These are phyloP conservation scores for Quercus agrifolia DNA, from an alignment of 306 rosid species.

Conservation along the genomic window DNA sequence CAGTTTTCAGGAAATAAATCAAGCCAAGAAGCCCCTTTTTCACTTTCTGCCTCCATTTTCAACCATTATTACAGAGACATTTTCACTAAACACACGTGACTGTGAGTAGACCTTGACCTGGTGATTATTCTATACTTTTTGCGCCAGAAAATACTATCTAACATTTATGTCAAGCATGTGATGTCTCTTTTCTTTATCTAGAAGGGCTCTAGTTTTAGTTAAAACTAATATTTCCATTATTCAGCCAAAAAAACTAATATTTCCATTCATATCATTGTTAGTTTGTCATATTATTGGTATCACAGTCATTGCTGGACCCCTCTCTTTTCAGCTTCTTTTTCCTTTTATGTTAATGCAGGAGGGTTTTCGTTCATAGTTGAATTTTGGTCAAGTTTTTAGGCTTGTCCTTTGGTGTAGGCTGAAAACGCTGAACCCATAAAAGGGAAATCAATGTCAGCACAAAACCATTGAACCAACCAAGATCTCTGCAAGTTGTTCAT, in stretches of 20 bases:
- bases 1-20: background rate
- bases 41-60: constrained; percentile 9
- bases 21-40: background rate
- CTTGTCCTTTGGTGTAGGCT: constrained; percentile 6
- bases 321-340: background rate
- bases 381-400: background rate
- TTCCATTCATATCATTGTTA: constrained; percentile 25
- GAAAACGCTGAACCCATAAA: background rate
- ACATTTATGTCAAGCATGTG: constrained; percentile 29
- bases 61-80: constrained; percentile 15
- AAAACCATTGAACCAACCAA: constrained; percentile 8
- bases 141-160: constrained; percentile 1
- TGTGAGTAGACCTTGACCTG: constrained; percentile 17
- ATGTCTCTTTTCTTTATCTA: constrained; percentile 5
- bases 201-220: background rate
- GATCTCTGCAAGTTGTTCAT: constrained; percentile 7
- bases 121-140: background rate
- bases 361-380: constrained; percentile 13
- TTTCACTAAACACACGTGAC: background rate
- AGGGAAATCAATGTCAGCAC: constrained; percentile 4
- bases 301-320: background rate
- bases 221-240: constrained; percentile 17
- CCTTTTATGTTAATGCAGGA: constrained; percentile 7
- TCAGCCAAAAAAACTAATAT: background rate
- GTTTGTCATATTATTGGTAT: background rate